These are phyloP conservation scores for Porcisia hertigi DNA, from an alignment of 208 protist genomes.

Conservation along the genomic window DNA sequence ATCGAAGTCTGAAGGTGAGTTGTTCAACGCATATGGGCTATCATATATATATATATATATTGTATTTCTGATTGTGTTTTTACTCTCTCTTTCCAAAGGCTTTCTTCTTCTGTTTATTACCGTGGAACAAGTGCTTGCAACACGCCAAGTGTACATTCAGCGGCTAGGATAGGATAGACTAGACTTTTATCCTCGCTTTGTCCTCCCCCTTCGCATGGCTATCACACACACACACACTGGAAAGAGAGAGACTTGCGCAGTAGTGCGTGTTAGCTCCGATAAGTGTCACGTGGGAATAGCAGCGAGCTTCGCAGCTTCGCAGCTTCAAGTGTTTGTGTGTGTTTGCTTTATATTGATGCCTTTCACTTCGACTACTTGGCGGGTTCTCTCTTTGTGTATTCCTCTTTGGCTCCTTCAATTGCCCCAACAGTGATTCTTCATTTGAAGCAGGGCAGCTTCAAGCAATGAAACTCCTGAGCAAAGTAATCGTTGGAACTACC, in stretches of 20 bases:
- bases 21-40: not conserved
- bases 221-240: not conserved
- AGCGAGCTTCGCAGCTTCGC: not conserved
- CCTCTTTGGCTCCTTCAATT: not conserved
- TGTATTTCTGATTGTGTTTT: not conserved
- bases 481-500: slow-evolving; percentile 54
- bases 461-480: slow-evolving; percentile 41
- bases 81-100: not conserved
- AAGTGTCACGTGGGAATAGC: not conserved
- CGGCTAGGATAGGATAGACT: not conserved
- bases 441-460: not conserved
- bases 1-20: not conserved
- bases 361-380: not conserved
- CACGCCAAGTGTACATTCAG: not conserved
- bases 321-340: not conserved
- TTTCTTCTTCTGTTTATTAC: not conserved
- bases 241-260: not conserved
- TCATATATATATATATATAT: not conserved
- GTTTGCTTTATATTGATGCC: not conserved
- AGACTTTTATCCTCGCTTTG: not conserved
- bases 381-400: slow-evolving; percentile 8
- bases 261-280: not conserved
- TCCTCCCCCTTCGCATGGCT: not conserved
- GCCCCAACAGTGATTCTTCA: not conserved
- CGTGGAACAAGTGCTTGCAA: not conserved